phyloP scores from a whole-genome alignment of 257 asterid genomes.

The Verbascum thapsus region DNA sequence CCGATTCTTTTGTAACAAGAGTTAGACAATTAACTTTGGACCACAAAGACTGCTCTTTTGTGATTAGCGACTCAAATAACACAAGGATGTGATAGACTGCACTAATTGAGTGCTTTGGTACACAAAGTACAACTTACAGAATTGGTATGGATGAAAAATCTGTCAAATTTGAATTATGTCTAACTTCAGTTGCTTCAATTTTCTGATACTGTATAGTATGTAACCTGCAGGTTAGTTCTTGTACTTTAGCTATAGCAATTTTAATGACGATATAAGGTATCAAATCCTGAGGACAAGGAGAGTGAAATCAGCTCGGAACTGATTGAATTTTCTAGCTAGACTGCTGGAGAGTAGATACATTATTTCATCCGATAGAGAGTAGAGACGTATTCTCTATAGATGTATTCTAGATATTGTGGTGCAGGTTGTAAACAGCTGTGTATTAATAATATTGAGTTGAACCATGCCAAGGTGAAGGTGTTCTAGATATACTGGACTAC shows the following conservation, averaged over 20 bases:
- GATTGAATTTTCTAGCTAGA: not conserved
- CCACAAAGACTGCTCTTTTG: slow-evolving; percentile 6
- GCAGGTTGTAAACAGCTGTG: not conserved
- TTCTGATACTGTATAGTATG: not conserved
- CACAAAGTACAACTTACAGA: slow-evolving; percentile 3
- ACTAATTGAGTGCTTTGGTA: not conserved
- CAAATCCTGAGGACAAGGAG: not conserved
- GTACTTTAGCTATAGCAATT: not conserved
- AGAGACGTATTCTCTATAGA: not conserved
- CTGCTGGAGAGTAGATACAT: too few species aligned
- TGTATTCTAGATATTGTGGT: not conserved
- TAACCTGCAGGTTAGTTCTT: not conserved
- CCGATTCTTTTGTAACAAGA: too few species aligned
- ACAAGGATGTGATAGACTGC: not conserved
- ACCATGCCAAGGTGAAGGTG: not conserved
- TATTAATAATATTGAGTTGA: slow-evolving; percentile 2
- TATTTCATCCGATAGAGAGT: too few species aligned
- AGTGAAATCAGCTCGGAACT: not conserved
- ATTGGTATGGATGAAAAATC: not conserved
- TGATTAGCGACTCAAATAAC: not conserved
- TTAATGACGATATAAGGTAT: not conserved
- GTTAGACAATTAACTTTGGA: not conserved
- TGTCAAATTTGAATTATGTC: not conserved
- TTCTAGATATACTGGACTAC: not conserved
- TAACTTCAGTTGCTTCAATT: slow-evolving; percentile 8